Percentiles rank a stretch among this genome's conserved stretches.
phyloP scores from a whole-genome alignment of 305 asterid species.

The Coffea humblotiana region DNA sequence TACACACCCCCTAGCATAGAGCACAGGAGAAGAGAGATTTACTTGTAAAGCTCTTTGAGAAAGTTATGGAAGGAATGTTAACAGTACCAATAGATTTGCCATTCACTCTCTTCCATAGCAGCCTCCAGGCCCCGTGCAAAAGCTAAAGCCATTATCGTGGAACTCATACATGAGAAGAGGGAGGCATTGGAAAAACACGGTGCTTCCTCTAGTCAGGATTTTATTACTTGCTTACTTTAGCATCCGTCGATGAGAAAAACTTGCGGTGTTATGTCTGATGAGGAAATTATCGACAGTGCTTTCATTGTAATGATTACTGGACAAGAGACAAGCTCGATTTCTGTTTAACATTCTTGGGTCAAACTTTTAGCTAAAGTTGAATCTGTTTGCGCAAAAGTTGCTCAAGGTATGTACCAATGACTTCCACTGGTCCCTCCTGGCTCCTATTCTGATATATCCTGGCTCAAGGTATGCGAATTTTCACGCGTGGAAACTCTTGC shows the following conservation, averaged over 20 bases:
- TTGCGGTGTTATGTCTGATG: conserved; percentile 7
- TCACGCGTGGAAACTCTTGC: no score
- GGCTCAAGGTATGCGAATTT: no score
- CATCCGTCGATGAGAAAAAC: not conserved
- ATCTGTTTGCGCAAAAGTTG: conserved; percentile 19
- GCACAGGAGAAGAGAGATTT: conserved; percentile 11
- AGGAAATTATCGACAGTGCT: conserved; percentile 31
- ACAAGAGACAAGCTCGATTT: conserved; percentile 34
- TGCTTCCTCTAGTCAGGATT: conserved; percentile 5
- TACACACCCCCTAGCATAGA: not conserved
- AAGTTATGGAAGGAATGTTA: conserved; percentile 22
- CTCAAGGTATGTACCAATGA: not conserved
- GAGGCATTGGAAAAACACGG: not conserved
- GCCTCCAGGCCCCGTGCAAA: conserved; percentile 30
- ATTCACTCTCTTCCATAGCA: conserved; percentile 26
- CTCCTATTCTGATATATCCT: not conserved
- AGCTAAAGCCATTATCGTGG: conserved; percentile 21
- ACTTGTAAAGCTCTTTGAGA: conserved; percentile 17
- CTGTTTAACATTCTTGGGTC: conserved; percentile 28
- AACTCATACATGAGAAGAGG: conserved; percentile 17
- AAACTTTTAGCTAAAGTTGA: conserved; percentile 30
- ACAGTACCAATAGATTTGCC: conserved; percentile 31
- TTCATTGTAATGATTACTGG: conserved; percentile 27
- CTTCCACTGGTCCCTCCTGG: not conserved
- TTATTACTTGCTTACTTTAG: conserved; percentile 4